phyloP scores from a whole-genome alignment of 495 filamentous ascomycete species.

The Xylaria bambusicola region DNA sequence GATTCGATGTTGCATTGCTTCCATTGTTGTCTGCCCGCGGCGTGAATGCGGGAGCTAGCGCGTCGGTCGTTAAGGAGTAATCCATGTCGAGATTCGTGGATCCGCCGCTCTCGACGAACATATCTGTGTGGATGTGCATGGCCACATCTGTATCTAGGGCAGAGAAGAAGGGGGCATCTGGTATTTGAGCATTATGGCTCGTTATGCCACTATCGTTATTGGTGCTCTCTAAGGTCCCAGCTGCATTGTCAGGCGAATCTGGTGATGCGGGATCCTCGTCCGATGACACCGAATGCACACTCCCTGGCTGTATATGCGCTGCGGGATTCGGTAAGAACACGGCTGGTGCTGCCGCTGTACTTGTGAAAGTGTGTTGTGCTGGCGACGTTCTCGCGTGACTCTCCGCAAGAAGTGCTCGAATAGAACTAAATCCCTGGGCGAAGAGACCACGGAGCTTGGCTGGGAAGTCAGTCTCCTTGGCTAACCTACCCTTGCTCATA shows the following conservation, averaged over 20 bases:
- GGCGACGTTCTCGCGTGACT: neutral
- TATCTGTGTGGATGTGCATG: conserved; percentile 5
- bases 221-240: neutral
- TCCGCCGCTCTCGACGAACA: conserved; percentile 4
- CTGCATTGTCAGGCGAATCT: conserved; percentile 15
- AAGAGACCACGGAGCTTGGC: conserved; percentile 33
- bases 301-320: conserved; percentile 24
- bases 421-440: conserved; percentile 33
- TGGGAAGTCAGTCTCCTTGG: conserved; percentile 36
- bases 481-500: conserved; percentile 35
- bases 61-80: too few relatives aligned
- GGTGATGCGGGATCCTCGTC: conserved; percentile 34
- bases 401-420: conserved; percentile 26
- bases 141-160: neutral
- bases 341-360: neutral
- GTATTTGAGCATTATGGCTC: too few relatives aligned
- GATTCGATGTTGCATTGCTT: neutral
- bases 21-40: neutral
- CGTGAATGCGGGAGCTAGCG: conserved; percentile 8
- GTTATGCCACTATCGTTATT: neutral
- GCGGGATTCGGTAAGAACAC: conserved; percentile 16
- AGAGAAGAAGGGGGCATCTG: neutral
- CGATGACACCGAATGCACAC: conserved; percentile 31
- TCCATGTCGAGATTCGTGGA: conserved; percentile 2
- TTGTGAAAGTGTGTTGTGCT: neutral